Evolutionary conservation across 2,329 filamentous ascomycete genomes (phyloP), one percentile per base, ranked within the genome.

Genomic region (Remersonia thermophila): DNA sequence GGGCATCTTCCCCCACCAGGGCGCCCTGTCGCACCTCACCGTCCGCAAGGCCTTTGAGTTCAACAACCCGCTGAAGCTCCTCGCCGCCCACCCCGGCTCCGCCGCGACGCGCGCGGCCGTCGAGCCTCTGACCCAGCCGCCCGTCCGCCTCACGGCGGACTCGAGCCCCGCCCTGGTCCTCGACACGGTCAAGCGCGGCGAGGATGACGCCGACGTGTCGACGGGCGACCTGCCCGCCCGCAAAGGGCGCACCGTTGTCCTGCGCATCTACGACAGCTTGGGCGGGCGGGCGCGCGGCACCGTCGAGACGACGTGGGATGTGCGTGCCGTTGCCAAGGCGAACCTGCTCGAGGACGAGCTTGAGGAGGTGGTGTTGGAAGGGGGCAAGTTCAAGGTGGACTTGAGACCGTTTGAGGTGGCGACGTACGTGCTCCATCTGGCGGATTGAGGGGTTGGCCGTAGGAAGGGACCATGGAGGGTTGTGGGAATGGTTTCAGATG

Each of bases 121-220:
- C 20, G 20, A 23, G 5, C 9, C 20, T 9, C 48, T 54, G 10
- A 38, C 44, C 5, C 40, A 38, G 18, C 47, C 51, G 27, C 73
- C 80, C 0, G 73, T 95, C 52, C 71, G 70, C 42, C 60, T 95
- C n/a, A 65, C 66, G 1, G 79, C 80, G 4, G 39, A 46, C 38
- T 49, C 47, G 31, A 66, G 69, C 30, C 55, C 67, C 8, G 79
- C 81, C 3, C 63, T 98, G 14, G 66, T 98, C 3, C 65, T 98
- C 1, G 91, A 98, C 55, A 80, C 79, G 1, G 71, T 98, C 57
- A 98, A 98, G 69, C 80, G 91, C 39, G 91, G 84, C n/a, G 83
- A 89, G 54, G 83, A 89, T 49, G 83, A 89, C 47, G 77, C 80
- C 51, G 83, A 86, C 47, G 71, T 86, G 30, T 74, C 69, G 30